Evolutionary conservation across 208 protist genomes (phyloP), one percentile per base, ranked within the genome.

Genomic region (Trypanosoma congolense): DNA sequence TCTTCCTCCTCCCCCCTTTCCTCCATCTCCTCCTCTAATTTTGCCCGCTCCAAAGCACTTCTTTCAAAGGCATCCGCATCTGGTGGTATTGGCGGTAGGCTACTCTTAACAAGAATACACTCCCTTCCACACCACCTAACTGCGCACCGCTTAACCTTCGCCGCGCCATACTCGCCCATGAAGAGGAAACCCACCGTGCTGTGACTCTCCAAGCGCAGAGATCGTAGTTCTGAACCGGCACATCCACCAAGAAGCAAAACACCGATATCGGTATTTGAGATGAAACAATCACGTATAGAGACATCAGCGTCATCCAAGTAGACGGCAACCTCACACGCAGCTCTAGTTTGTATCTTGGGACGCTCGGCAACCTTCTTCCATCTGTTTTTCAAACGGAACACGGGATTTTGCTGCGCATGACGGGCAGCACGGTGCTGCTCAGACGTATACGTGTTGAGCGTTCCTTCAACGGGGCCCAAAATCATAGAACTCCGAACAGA

Each of bases 291-390:
- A n/a, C 50, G 25, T 12, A 93, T 14, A 8, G 36, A 41, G 10
- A 93, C 35, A 63, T 86, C 82, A 3, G 80, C 77, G 57, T 93
- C 83, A 38, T 93, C 86, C 46, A 64, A 59, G 68, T 83, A 89
- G 33, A 90, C 25, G 4, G 61, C 86, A 4, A 85, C 80, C 18
- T 81, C 70, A 48, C 80, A 89, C 9, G 50, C 29, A 0, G 18
- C 28, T 21, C 10, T 38, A 18, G 64, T 45, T 9, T 79, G 83
- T 10, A 77, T 58, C 16, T 75, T 43, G 30, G 60, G 56, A n/a
- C 65, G 52, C 25, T 67, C 41, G 10, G 64, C 24, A 10, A 61
- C 54, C 46, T 48, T 1, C 24, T 55, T 28, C 46, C 35, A 47
- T 6, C 55, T 30, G 16, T 59, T 31, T 14, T 21, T 21, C 16